A percentile compares a stretch with the other conserved stretches of the same genome.
Evolutionary conservation across 2,329 filamentous ascomycete species (phyloP).

Genomic region (Diaporthe longicolla): DNA sequence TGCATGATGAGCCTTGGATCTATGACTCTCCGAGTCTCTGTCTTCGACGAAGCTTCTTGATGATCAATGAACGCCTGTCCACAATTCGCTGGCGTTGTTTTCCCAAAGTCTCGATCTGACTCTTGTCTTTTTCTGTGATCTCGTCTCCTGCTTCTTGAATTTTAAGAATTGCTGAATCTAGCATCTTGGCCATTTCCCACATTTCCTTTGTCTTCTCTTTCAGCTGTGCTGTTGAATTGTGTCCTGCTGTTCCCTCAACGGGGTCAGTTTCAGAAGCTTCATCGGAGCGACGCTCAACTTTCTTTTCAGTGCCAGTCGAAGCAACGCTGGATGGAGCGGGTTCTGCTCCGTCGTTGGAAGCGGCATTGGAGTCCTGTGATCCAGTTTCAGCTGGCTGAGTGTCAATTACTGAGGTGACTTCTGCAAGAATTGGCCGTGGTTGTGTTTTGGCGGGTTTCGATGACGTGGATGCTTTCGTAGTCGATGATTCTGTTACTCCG

Average conservation of each 20-base stretch:
- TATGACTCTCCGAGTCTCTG: not conserved
- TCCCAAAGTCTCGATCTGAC: accelerated
- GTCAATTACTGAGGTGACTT: not conserved
- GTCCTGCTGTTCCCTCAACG: not conserved
- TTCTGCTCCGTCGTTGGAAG: not conserved
- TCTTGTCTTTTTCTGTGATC: not conserved
- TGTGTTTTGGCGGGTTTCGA: not conserved
- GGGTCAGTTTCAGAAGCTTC: not conserved
- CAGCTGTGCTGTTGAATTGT: not conserved
- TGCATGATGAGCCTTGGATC: not conserved
- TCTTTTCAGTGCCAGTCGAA: not conserved
- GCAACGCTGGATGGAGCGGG: not conserved
- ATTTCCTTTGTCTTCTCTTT: not conserved
- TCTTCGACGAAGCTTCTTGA: too few relatives aligned
- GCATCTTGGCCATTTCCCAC: too few relatives aligned
- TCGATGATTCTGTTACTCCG: not conserved
- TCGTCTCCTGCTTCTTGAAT: not conserved
- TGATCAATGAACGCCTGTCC: not conserved
- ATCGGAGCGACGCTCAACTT: not conserved
- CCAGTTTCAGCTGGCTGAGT: not conserved
- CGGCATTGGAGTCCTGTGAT: not conserved
- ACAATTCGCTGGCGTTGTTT: not conserved
- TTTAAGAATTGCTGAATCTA: not conserved
- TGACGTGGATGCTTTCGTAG: not conserved
- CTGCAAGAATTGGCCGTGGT: too few relatives aligned